A percentile compares a stretch with the other conserved stretches of the same genome.
These are phyloP conservation scores for Cystoderma amianthinum DNA, from an alignment of 768 basidiomycete genomes.

Conservation along the genomic window DNA sequence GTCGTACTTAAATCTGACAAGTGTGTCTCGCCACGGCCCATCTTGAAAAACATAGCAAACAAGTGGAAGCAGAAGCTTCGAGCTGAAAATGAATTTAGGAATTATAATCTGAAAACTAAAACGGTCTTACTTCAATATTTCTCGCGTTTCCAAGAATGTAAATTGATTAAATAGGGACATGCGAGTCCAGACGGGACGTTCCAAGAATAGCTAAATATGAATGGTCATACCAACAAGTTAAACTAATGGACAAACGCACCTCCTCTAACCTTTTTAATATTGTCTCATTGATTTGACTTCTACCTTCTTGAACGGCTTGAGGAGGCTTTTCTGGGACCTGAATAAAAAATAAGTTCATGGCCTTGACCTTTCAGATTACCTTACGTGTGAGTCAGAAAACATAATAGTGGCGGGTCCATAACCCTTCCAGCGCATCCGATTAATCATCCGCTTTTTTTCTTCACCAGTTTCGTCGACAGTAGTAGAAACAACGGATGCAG, in stretches of 20 bases:
- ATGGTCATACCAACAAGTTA: neutral
- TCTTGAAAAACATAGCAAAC: slow-evolving; percentile 88
- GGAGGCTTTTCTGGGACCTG: slow-evolving; percentile 67
- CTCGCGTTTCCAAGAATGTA: slow-evolving; percentile 53
- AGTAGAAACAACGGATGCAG: slow-evolving; percentile 64
- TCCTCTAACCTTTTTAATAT: slow-evolving; percentile 49
- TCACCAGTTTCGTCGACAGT: slow-evolving; percentile 71
- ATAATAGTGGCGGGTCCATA: slow-evolving; percentile 68
- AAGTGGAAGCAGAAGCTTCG: slow-evolving; percentile 74
- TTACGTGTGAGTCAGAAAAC: slow-evolving; percentile 54
- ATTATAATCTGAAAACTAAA: neutral
- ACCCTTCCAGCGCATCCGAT: slow-evolving; percentile 81
- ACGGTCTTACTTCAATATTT: slow-evolving; percentile 66
- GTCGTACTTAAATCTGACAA: slow-evolving; percentile 85
- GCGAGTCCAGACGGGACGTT: slow-evolving; percentile 89
- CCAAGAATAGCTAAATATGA: slow-evolving; percentile 50
- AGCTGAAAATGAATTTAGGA: slow-evolving; percentile 36
- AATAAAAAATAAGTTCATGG: neutral
- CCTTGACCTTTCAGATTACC: slow-evolving; percentile 5
- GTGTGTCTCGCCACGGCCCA: slow-evolving; percentile 90
- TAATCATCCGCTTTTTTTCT: slow-evolving; percentile 79
- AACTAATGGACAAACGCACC: slow-evolving; percentile 25
- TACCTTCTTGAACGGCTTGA: slow-evolving; percentile 51
- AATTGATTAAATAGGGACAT: slow-evolving; percentile 82
- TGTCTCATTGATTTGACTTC: slow-evolving; percentile 43